Base-by-base conservation (phyloP, 2,329 filamentous ascomycete genomes). In the Fusarium sp. region DNA sequence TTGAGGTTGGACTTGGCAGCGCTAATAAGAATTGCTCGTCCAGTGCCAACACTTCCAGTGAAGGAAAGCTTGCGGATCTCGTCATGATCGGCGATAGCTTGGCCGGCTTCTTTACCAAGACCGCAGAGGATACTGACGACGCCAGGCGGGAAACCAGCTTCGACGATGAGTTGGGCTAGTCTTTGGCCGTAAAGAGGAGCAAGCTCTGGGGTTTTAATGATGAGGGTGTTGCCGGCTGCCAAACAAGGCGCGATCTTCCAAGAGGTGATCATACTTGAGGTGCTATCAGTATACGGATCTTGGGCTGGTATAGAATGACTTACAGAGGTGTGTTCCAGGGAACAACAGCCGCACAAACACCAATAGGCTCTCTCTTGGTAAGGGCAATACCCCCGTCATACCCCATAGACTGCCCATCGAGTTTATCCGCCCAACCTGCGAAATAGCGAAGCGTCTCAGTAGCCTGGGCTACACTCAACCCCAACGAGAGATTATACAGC, bases 371-470 rank as follows among this genome's bases (percentile, higher is more conserved):
- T 91, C 62, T 90, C 92, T 82, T 94, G 92, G 82, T 91, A 88
- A 82, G 94, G 91, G 65, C 65, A 76, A 88, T 90, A 58, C 91
- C 89, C 46, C 86, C 84, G 71, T 85, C 82, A 67, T 91, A 91
- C 72, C 94, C 91, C 67, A 94, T 88, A 44, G 92, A 90, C 82
- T 92, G 91, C 75, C 92, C 92, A 78, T 88, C 85, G 63, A 94
- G 88, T 86, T 96, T 96, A 83, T 96, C 92, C 68, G 92, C 91
- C 88, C 90, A 95, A 52, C 92, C 92, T 70, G 86, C 92, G 74
- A 76, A 77, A 40, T 77, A 97, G 77, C 93, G 88, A 74, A 96
- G 40, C 1, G 65, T 62, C 46, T 68, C 65, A 0, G 14, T 47
- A 7, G 65, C 54, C 0, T 68, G 65, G 1, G 37, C 33, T 78